Base-by-base conservation (phyloP, 192 early-diverging fungal genomes). In the Coemansia sp. region DNA sequence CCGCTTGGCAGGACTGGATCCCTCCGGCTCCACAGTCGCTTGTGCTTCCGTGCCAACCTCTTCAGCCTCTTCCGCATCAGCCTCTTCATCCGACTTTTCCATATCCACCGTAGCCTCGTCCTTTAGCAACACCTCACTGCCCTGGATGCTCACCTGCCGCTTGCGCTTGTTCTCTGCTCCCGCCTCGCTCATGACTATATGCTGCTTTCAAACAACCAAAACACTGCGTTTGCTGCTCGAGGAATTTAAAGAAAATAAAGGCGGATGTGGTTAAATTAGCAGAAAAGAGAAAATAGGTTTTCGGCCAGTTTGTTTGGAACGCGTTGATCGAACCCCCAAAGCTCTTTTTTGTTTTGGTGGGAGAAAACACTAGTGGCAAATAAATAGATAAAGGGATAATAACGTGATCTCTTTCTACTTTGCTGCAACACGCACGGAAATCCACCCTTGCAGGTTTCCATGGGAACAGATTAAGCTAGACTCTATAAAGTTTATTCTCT, bases 81-180 rank as follows among this genome's bases (percentile, higher is more conserved):
- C 21, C 15, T 45, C 15, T 12, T 45, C n/a, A 6, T 2, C 22
- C 12, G 17, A 5, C 15, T 45, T 27, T 24, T 5, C 39, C n/a
- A 9, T 27, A 3, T 38, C 54, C 38, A 11, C 2, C 0, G 53
- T 24, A 15, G 14, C 23, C 7, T 64, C 29, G 32, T 39, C 53
- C 22, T 64, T 48, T 17, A 39, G 27, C 17, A 57, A 50, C 10
- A 45, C 29, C 23, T 53, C 41, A 11, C 55, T 27, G 12, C 57
- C 61, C 7, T 67, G 55, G 38, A 80, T 59, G 65, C 77, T 80
- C 54, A 74, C 72, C 49, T 80, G 77, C 25, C 77, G 77, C 72
- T 80, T 80, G 41, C 77, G 77, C 56, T 80, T 80, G 38, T 66
- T 66, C 19, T 79, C 75, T 7, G 53, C 60, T 14, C 65, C 54